Conservation (phyloP, 2,329 filamentous ascomycete genomes). For the Monosporascus sp. region DNA sequence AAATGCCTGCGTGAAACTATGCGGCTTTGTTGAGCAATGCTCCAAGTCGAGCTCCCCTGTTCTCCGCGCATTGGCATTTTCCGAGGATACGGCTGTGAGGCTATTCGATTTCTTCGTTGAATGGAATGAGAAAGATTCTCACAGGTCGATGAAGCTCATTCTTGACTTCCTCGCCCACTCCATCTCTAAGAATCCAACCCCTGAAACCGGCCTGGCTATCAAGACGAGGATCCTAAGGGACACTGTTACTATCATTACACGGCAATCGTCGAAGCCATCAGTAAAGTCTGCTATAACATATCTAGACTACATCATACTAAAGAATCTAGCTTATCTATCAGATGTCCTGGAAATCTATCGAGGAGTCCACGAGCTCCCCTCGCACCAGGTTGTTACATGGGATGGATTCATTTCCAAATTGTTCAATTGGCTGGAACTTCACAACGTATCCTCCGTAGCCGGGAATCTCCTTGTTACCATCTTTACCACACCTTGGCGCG, state of each 20-base stretch:
- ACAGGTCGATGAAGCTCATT: slow-evolving; percentile 58
- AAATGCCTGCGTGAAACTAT: slow-evolving; percentile 55
- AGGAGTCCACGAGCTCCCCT: slow-evolving; percentile 21
- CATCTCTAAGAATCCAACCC: slow-evolving; percentile 44
- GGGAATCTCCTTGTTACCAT: slow-evolving; percentile 58
- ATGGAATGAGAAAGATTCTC: slow-evolving; percentile 63
- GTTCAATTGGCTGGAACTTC: slow-evolving; percentile 52
- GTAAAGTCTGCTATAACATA: slow-evolving; percentile 67
- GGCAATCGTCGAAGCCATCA: slow-evolving; percentile 56
- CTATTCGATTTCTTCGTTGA: slow-evolving; percentile 61
- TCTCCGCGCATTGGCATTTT: slow-evolving; percentile 48
- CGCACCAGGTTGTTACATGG: slow-evolving; percentile 37
- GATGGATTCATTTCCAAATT: slow-evolving; percentile 44
- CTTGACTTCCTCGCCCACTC: slow-evolving; percentile 53
- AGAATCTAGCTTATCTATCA: slow-evolving; percentile 47
- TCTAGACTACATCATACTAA: slow-evolving; percentile 61
- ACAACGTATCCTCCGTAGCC: slow-evolving; percentile 54
- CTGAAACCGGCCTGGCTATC: slow-evolving; percentile 30
- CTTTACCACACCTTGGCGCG: slow-evolving; percentile 42
- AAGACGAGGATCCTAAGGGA: slow-evolving; percentile 44
- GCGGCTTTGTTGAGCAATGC: slow-evolving; percentile 57
- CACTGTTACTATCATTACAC: slow-evolving; percentile 55
- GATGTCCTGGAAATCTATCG: slow-evolving; percentile 41
- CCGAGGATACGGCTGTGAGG: slow-evolving; percentile 38
- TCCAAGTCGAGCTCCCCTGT: slow-evolving; percentile 41